Conservation (phyloP, 148 eudicot genomes). For the Fagopyrum tataricum region DNA sequence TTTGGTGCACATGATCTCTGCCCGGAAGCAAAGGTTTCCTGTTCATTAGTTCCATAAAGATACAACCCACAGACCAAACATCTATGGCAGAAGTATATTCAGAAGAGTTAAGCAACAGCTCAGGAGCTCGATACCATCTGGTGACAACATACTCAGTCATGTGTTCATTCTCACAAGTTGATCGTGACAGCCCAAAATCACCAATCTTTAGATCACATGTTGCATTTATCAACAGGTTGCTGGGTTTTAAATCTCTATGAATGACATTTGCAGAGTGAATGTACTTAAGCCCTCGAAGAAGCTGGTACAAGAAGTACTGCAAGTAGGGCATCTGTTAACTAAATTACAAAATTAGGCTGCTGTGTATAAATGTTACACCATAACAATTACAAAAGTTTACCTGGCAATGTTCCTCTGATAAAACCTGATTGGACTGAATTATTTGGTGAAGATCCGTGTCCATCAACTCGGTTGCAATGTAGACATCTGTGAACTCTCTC, state of each 20-base stretch:
- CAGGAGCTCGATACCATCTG: slow-evolving; percentile 92
- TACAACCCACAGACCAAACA: slow-evolving; percentile 94
- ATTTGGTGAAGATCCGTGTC: slow-evolving; percentile 97
- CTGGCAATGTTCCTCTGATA: slow-evolving; percentile 96
- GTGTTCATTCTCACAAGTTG: slow-evolving; percentile 61
- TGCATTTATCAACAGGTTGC: slow-evolving; percentile 71
- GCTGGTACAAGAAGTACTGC: slow-evolving; percentile 90
- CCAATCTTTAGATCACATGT: slow-evolving; percentile 80
- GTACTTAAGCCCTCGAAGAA: slow-evolving; percentile 72
- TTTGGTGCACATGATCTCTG: slow-evolving; percentile 74
- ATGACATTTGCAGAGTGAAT: slow-evolving; percentile 80
- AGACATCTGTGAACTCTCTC: slow-evolving; percentile 81
- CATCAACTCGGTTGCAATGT: slow-evolving; percentile 83
- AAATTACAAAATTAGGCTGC: background rate
- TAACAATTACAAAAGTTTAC: slow-evolving; percentile 21
- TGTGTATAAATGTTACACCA: background rate
- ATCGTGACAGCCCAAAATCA: slow-evolving; percentile 91
- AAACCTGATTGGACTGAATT: slow-evolving; percentile 68
- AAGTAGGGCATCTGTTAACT: slow-evolving; percentile 6
- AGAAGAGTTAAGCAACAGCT: slow-evolving; percentile 75
- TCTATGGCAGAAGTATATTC: slow-evolving; percentile 84
- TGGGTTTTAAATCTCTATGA: slow-evolving; percentile 84
- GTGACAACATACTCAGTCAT: slow-evolving; percentile 94
- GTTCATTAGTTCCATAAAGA: slow-evolving; percentile 89
- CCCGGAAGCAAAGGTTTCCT: slow-evolving; percentile 77